Conservation (phyloP, 2,329 filamentous ascomycete genomes). For the Beauveria pseudobassiana region DNA sequence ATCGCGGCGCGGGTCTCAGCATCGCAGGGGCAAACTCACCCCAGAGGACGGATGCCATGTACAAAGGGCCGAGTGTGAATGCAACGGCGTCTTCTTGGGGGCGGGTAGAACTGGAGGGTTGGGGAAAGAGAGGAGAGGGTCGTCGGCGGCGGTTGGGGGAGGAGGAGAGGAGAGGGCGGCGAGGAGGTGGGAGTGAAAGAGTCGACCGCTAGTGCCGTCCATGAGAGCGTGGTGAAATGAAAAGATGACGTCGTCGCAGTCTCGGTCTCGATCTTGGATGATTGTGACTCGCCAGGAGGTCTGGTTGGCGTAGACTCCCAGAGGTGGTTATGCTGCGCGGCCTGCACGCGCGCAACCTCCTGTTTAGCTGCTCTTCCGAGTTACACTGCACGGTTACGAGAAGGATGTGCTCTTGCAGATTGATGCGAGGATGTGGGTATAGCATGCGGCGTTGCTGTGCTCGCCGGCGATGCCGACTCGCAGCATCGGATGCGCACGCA, state of each 20-base stretch:
- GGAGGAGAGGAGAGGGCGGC: constrained; percentile 30
- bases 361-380: constrained; percentile 23
- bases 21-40: constrained; percentile 30
- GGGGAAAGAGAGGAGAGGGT: constrained; percentile 24
- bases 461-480: constrained; percentile 41
- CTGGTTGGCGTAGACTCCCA: constrained; percentile 33
- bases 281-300: constrained; percentile 41
- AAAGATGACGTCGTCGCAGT: constrained; percentile 36
- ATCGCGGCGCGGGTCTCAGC: constrained; percentile 21
- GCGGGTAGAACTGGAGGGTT: constrained; percentile 26
- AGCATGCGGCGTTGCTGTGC: constrained; percentile 34
- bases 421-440: constrained; percentile 35
- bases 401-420: constrained; percentile 36
- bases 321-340: constrained; percentile 30
- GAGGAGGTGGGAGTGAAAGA: constrained; percentile 43
- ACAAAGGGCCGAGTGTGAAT: constrained; percentile 32
- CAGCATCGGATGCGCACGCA: constrained; percentile 38
- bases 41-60: constrained; percentile 35
- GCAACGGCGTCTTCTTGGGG: constrained; percentile 32
- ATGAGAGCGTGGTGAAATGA: constrained; percentile 45
- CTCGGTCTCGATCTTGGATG: constrained; percentile 17
- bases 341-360: constrained; percentile 26
- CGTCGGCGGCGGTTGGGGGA: not conserved
- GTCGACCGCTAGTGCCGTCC: constrained; percentile 41
- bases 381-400: constrained; percentile 21